These are phyloP conservation scores for Vaccinium corymbosum DNA, from an alignment of 148 eudicot genomes.

Conservation along the genomic window DNA sequence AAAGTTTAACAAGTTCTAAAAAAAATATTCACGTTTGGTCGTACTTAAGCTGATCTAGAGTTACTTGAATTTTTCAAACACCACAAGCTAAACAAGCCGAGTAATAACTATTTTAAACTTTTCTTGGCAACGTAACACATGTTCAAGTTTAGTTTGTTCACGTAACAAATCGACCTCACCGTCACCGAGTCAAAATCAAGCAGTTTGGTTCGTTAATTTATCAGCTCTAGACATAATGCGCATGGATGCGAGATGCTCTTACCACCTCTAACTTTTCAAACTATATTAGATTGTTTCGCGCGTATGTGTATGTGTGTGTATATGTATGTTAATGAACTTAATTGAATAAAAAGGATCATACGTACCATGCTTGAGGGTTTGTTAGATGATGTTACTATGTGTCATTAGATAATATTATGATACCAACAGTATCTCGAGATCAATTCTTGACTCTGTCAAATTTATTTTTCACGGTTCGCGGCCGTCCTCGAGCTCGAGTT, in stretches of 20 bases:
- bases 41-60: neutral
- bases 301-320: neutral
- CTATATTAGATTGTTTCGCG: neutral
- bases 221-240: neutral
- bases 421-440: neutral
- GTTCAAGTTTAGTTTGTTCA: neutral
- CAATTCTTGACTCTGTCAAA: neutral
- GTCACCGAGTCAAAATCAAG: neutral
- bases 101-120: neutral
- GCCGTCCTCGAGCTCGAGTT: neutral
- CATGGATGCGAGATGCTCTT: neutral
- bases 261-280: neutral
- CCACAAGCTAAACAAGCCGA: neutral
- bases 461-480: neutral
- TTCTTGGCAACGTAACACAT: neutral
- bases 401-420: neutral
- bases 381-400: neutral
- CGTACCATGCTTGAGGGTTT: neutral
- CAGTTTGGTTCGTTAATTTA: neutral
- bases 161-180: neutral
- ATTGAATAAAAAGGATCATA: too few relatives aligned
- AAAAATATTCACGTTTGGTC: neutral
- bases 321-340: too few relatives aligned
- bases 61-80: neutral
- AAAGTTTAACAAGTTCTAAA: neutral